Evolutionary conservation across 2,329 filamentous ascomycete species (phyloP), one percentile per base, ranked within the genome.

Genomic region (Metarhizium rileyi): DNA sequence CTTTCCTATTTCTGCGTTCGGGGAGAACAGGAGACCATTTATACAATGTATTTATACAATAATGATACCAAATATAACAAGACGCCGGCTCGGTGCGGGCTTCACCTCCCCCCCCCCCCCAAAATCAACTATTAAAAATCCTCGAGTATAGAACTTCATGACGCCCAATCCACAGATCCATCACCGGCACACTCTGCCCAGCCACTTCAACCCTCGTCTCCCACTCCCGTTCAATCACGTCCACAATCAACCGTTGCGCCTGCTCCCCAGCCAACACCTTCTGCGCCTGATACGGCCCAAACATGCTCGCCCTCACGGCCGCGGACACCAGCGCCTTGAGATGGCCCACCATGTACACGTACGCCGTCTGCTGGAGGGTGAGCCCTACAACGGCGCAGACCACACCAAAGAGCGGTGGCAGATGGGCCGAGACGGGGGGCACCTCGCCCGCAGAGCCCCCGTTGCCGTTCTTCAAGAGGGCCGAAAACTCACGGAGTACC

Each of bases 61-160:
- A 59, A 65, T 61, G 63, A 67, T 65, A 63, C 56, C 56, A 60
- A n/a, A 16, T 47, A 40, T 30, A 52, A 48, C 16, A 53, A 44
- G 44, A 50, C 18, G 18, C 38, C 38, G 20, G 9, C 40, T 23
- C 20, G 36, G 30, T 12, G 16, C 16, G 30, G 30, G 30, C 10
- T 33, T 33, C 30, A n/a, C 4, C 43, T 35, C 12, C 23, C 28
- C 18, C 10, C 45, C 51, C 53, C 53, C 49, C 28, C 23, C 41
- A 36, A 36, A 22, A 52, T 68, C 60, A 91, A 58, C 86, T 90
- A 67, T 93, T 93, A 62, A 93, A 93, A 49, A 93, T 91, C 58
- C 87, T 80, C 51, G 86, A 90, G 65, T 93, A 93, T 55, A 93
- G 65, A 62, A 88, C 71, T 73, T 93, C 87, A 65, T 93, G 87